Base-by-base conservation (phyloP, 495 filamentous ascomycete species). In the Saxophila tyrrhenica region DNA sequence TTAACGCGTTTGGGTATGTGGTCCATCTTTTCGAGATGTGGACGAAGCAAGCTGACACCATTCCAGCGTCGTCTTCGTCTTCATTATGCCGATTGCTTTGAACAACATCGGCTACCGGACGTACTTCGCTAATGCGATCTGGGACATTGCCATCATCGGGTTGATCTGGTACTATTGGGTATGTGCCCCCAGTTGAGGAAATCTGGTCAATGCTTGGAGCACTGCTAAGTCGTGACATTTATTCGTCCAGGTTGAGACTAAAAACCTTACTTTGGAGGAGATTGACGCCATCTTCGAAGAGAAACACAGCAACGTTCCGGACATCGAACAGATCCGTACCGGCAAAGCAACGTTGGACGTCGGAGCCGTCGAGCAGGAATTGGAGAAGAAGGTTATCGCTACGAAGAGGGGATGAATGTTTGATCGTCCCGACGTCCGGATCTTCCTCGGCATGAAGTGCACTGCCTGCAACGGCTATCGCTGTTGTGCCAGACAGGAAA, bases 11-110 rank as follows among this genome's bases (percentile, higher is more conserved):
- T 48, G 73, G 72, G 73, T 71, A n/a, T 35, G 55, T 57, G 1
- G n/a, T 49, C 20, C 1, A 16, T 67, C 19, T 19, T 16, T 17
- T 13, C 24, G 10, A 19, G 20, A 5, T 22, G 23, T 38, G 10
- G 16, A 13, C 25, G 20, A 51, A 2, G 3, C 41, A 2, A 42
- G 13, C 54, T 61, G 22, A 61, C 51, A 10, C 19, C 24, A 25
- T 17, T n/a, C 11, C 41, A 72, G 69, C 0, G 59, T 72, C n/a
- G 58, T 74, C 0, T 65, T 73, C 49, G 70, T 72, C 0, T 75
- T 74, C 69, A 80, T 72, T 20, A 75, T 74, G 69, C 73, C 75
- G 10, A 74, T 75, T 51, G 73, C 66, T 2, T 56, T 67, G 3
- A 13, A 35, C 29, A 35, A 35, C 29, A 35, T 35, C 29, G 29